Evolutionary conservation across 495 filamentous ascomycete species (phyloP).

Genomic region (Pseudomonodictys pantanalensis): DNA sequence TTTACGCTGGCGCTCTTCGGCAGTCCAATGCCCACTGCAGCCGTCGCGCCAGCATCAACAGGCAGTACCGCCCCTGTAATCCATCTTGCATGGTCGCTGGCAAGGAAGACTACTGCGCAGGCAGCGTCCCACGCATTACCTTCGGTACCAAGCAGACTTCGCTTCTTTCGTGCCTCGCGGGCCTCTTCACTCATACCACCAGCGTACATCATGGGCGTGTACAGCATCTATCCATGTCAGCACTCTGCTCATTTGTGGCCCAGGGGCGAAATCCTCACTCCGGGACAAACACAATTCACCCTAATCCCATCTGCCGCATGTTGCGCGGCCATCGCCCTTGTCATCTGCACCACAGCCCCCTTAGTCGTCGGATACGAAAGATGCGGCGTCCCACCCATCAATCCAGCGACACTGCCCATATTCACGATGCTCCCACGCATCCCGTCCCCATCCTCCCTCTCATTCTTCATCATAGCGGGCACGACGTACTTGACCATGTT

Average conservation of each 20-base stretch:
- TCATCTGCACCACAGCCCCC: slow-evolving; percentile 59
- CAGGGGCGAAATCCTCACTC: slow-evolving; percentile 18
- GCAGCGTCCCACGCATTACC: slow-evolving; percentile 53
- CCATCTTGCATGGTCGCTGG: slow-evolving; percentile 27
- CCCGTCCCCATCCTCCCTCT: no score
- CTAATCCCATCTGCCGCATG: slow-evolving; percentile 53
- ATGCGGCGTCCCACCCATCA: slow-evolving; percentile 57
- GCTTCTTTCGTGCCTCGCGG: slow-evolving; percentile 46
- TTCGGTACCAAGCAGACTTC: slow-evolving; percentile 54
- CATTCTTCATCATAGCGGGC: slow-evolving; percentile 53
- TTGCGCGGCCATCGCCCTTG: slow-evolving; percentile 57
- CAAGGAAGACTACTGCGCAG: slow-evolving; percentile 23
- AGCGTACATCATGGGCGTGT: slow-evolving; percentile 59
- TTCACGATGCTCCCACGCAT: slow-evolving; percentile 49
- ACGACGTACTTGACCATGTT: slow-evolving; percentile 56
- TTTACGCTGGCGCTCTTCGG: slow-evolving; percentile 11
- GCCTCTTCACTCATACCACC: slow-evolving; percentile 52
- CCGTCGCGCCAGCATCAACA: slow-evolving; percentile 27
- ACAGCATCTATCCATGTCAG: slow-evolving; percentile 52
- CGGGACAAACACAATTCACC: slow-evolving; percentile 61
- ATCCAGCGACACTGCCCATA: slow-evolving; percentile 56
- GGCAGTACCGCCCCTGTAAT: slow-evolving; percentile 29
- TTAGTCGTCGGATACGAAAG: slow-evolving; percentile 62
- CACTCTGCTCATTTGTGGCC: background rate
- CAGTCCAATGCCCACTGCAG: slow-evolving; percentile 16